Evolutionary conservation across 83 land plant genomes (phyloP).

Genomic region (Picea abies): DNA sequence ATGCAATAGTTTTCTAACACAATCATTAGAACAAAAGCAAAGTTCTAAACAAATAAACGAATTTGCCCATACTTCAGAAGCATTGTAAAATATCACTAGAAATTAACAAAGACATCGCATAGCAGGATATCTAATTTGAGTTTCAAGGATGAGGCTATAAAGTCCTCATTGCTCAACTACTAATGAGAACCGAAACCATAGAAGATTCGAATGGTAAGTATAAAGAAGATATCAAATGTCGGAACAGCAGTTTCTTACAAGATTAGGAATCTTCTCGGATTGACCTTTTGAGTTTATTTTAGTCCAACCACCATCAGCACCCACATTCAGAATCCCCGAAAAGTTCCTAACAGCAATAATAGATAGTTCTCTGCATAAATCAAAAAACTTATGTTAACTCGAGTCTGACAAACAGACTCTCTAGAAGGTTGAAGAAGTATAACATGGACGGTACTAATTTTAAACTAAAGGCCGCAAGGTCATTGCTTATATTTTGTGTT

Average conservation of each 20-base stretch:
- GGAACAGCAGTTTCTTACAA: constrained; percentile 34
- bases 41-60: too few relatives aligned
- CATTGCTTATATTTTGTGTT: neutral
- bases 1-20: too few relatives aligned
- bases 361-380: constrained; percentile 39
- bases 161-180: neutral
- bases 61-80: too few relatives aligned
- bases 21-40: too few relatives aligned
- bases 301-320: constrained; percentile 54
- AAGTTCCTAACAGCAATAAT: constrained; percentile 52
- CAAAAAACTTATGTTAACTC: constrained; percentile 2
- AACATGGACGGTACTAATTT: neutral
- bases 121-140: too few relatives aligned
- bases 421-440: neutral
- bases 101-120: too few relatives aligned
- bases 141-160: neutral
- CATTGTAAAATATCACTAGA: too few relatives aligned
- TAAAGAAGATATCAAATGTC: neutral
- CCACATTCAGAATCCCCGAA: constrained; percentile 43
- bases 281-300: constrained; percentile 26
- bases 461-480: neutral
- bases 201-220: neutral
- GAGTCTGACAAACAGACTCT: neutral
- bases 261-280: constrained; percentile 40
- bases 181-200: neutral